Conservation (phyloP, 2,329 filamentous ascomycete genomes). For the Epichloe baconii region DNA sequence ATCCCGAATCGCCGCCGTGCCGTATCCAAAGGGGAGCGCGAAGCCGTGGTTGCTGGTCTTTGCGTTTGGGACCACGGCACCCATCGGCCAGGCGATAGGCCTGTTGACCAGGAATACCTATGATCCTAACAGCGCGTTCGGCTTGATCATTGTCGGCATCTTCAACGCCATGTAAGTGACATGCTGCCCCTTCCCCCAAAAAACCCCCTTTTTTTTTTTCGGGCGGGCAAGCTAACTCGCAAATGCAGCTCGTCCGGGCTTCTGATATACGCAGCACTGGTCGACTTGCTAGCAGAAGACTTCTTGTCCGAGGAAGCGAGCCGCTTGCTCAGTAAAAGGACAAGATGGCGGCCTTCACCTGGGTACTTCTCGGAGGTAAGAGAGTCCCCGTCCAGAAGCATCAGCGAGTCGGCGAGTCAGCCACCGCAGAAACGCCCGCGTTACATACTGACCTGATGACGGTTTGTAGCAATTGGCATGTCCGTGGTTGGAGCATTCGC, state of each 20-base stretch:
- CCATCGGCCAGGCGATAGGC: conserved; percentile 52
- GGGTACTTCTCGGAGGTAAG: conserved; percentile 36
- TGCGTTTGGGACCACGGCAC: conserved; percentile 50
- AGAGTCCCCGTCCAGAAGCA: conserved; percentile 8
- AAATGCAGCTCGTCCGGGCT: conserved; percentile 41
- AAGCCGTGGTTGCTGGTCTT: conserved; percentile 49
- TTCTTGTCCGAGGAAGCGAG: conserved; percentile 47
- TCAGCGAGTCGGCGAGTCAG: no score
- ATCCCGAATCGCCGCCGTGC: conserved; percentile 54
- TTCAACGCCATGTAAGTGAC: conserved; percentile 48
- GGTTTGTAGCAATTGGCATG: conserved; percentile 16
- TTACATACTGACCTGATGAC: background rate
- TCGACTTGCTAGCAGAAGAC: conserved; percentile 51
- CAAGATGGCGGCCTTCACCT: conserved; percentile 39
- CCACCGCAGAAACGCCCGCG: background rate
- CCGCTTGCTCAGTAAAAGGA: conserved; percentile 36
- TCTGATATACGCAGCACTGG: conserved; percentile 47
- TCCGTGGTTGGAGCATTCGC: conserved; percentile 22
- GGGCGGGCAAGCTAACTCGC: background rate
- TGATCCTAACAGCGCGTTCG: conserved; percentile 49
- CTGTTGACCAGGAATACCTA: conserved; percentile 43
- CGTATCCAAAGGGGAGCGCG: conserved; percentile 41
- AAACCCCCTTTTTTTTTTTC: background rate
- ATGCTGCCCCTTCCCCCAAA: background rate
- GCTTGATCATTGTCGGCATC: conserved; percentile 48